Base-by-base conservation (phyloP, 1,284 basidiomycete species). In the Apiotrichum mycotoxinovorans region DNA sequence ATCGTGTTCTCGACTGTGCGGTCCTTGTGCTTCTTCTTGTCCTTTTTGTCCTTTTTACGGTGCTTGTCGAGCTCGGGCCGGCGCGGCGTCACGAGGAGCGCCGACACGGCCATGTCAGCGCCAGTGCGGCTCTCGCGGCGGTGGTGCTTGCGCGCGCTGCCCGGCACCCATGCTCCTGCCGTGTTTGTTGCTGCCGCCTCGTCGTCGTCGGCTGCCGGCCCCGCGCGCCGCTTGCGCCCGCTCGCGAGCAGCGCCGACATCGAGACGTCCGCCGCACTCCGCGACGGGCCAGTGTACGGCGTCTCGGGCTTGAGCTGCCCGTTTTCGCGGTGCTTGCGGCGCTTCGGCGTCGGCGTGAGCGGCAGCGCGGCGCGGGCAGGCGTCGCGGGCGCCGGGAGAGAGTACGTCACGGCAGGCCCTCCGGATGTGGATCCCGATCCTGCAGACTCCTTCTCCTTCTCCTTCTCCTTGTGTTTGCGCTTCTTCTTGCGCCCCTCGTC, bases 1-100 rank as follows among this genome's bases (percentile, higher is more conserved):
- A 48, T 50, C 4, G 48, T 50, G 37, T 40, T 50, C 25, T 50
- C 48, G 10, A 50, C 48, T 1, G 48, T 50, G 35, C 48, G 48
- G 25, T 38, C 35, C 35, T 40, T 38, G 27, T 20, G n/a, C 7
- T 38, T 37, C 7, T 18, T 17, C 10, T 46, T 34, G 14, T 37
- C 17, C 12, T 50, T 50, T 37, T 50, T 27, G 34, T 38, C 23
- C 17, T 15, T 50, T 20, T 40, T 27, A 7, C 8, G 15, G 12
- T 22, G n/a, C 37, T 50, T n/a, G 15, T 38, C 20, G 10, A 23
- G 10, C 12, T 22, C 22, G 23, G 20, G 22, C 4, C 34, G 48
- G 37, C 37, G 37, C 10, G 48, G 48, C 8, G 48, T 50, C 9
- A 50, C 37, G 23, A 50, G 48, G 23, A 50, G 4, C 8, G 48